Evolutionary conservation across 2,329 filamentous ascomycete species (phyloP).

Genomic region (Hawksworthiomyces lignivorus): DNA sequence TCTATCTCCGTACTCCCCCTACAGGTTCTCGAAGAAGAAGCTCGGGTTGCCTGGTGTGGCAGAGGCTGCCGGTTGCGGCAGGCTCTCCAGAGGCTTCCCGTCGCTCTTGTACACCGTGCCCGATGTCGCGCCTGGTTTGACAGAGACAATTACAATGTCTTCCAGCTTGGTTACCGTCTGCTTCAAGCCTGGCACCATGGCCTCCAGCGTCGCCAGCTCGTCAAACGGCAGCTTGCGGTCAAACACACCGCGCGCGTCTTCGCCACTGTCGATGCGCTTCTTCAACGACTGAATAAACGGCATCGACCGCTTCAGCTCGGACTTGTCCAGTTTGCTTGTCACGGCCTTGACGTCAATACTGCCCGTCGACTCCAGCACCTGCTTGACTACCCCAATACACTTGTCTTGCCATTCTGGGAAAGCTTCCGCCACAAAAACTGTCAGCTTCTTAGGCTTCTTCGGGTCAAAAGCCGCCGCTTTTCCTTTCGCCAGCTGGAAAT

Average conservation of each 20-base stretch:
- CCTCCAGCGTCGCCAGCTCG: constrained; percentile 72
- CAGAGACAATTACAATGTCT: constrained; percentile 60
- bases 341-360: constrained; percentile 67
- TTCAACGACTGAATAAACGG: constrained; percentile 87
- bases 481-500: constrained; percentile 66
- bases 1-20: background rate
- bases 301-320: constrained; percentile 96
- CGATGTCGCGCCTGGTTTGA: constrained; percentile 62
- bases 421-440: constrained; percentile 69
- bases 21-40: constrained; percentile 19
- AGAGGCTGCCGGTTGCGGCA: constrained; percentile 55
- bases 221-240: constrained; percentile 82
- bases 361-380: constrained; percentile 24
- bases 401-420: constrained; percentile 90
- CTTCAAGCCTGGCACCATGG: constrained; percentile 47
- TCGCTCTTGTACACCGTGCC: constrained; percentile 44
- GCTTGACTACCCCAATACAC: constrained; percentile 72
- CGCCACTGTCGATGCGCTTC: constrained; percentile 67
- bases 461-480: constrained; percentile 81
- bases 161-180: constrained; percentile 45
- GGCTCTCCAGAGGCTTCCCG: constrained; percentile 48
- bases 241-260: constrained; percentile 61
- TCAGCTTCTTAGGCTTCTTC: constrained; percentile 84
- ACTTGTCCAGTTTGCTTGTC: constrained; percentile 69
- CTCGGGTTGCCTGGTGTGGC: constrained; percentile 61